Conservation (phyloP, 768 basidiomycete species). For the Xerocomus brunneocitrinus region DNA sequence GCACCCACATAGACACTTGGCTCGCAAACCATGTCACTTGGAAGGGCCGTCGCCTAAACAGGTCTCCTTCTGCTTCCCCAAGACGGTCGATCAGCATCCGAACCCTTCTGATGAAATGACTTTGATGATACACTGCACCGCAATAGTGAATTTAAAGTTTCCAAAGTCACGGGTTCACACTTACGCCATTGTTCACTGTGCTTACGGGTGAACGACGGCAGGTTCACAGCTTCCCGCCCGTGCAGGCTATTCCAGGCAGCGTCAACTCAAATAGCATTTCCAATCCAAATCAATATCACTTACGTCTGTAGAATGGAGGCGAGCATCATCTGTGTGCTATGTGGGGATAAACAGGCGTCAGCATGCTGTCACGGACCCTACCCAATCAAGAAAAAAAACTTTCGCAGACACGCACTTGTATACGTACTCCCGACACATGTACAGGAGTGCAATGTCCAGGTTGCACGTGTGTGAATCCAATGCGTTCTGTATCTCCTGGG, state of each 20-base stretch:
- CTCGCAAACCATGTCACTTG: conserved; percentile 69
- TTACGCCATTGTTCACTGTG: conserved; percentile 78
- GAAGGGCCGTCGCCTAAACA: conserved; percentile 64
- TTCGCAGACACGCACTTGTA: conserved; percentile 54
- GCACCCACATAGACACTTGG: conserved; percentile 56
- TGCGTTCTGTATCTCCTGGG: conserved; percentile 60
- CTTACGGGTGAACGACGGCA: conserved; percentile 60
- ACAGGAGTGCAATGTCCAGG: conserved; percentile 61
- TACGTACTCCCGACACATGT: conserved; percentile 64
- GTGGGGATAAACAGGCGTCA: conserved; percentile 12
- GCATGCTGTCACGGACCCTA: conserved; percentile 12
- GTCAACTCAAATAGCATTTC: conserved; percentile 1
- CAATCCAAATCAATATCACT: conserved; percentile 23
- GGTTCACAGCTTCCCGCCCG: conserved; percentile 41
- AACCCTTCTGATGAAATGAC: conserved; percentile 58
- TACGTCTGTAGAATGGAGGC: conserved; percentile 63
- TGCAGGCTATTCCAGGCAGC: conserved; percentile 41
- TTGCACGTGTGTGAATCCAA: conserved; percentile 68
- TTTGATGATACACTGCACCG: conserved; percentile 59
- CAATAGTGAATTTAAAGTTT: background rate
- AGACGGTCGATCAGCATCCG: conserved; percentile 51
- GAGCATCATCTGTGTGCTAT: conserved; percentile 60
- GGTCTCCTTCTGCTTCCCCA: conserved; percentile 45
- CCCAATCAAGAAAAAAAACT: conserved; percentile 2
- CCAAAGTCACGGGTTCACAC: conserved; percentile 27